These are phyloP conservation scores for Pseudogymnoascus verrucosus DNA, from an alignment of 2,329 filamentous ascomycete species.

Conservation along the genomic window DNA sequence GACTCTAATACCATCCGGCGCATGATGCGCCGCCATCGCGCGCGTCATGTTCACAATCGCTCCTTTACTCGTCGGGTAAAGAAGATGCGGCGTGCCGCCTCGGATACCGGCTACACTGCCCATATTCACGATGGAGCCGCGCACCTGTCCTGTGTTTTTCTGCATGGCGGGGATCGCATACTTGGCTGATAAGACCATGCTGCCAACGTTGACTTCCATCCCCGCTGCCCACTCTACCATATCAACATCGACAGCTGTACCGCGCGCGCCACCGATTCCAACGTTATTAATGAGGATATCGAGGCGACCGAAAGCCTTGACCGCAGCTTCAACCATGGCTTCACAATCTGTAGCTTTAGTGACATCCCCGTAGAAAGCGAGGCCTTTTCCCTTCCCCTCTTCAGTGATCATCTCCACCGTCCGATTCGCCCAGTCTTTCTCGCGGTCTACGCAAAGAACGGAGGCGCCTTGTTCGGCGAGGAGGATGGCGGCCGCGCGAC, in stretches of 20 bases:
- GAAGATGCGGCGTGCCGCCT: conserved; percentile 36
- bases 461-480: conserved; percentile 49
- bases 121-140: conserved; percentile 54
- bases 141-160: conserved; percentile 38
- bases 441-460: conserved; percentile 49
- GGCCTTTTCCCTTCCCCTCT: conserved; percentile 32
- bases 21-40: conserved; percentile 48
- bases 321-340: conserved; percentile 30
- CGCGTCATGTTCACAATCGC: conserved; percentile 47
- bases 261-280: conserved; percentile 49
- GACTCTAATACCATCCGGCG: conserved; percentile 39
- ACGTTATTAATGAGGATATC: conserved; percentile 61
- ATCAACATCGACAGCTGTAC: conserved; percentile 53
- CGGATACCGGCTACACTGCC: conserved; percentile 49
- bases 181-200: conserved; percentile 58
- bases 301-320: conserved; percentile 44
- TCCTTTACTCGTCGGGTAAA: conserved; percentile 41
- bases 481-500: conserved; percentile 48
- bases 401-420: conserved; percentile 41
- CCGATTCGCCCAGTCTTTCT: conserved; percentile 36
- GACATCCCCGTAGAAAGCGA: conserved; percentile 46
- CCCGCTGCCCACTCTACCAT: conserved; percentile 48
- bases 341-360: conserved; percentile 37
- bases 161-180: conserved; percentile 53
- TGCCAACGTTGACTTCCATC: conserved; percentile 54